Evolutionary conservation across 23 red algal species (phyloP).

Genomic region (Chondrus crispus): DNA sequence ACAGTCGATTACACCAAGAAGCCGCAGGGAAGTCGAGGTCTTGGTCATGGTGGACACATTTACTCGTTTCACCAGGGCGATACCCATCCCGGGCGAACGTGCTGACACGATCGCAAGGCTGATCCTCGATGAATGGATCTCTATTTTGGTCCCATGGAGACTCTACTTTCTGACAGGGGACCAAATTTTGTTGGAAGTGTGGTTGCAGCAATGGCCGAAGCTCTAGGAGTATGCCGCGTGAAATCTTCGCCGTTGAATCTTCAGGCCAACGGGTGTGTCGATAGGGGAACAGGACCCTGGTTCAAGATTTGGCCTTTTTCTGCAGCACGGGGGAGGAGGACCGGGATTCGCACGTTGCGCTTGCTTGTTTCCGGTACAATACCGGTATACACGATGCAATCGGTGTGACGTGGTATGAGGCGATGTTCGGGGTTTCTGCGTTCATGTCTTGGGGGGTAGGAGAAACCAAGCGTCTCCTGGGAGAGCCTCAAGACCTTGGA

Average conservation of each 20-base stretch:
- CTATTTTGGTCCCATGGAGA: not conserved
- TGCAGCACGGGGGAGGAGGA: not conserved
- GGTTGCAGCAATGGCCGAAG: not conserved
- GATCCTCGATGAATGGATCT: not conserved
- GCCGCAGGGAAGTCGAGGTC: not conserved
- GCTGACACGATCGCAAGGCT: not conserved
- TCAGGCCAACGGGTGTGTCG: not conserved
- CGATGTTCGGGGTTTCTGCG: conserved; percentile 1
- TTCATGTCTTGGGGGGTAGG: not conserved
- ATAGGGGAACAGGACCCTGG: not conserved
- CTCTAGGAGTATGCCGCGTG: not conserved
- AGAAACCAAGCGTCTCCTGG: too few species aligned
- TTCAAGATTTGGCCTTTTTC: not conserved
- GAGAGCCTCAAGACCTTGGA: too few species aligned
- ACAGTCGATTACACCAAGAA: not conserved
- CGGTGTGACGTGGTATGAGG: not conserved
- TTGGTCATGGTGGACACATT: not conserved
- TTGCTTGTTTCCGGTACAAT: not conserved
- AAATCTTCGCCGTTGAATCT: not conserved
- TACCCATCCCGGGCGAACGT: not conserved
- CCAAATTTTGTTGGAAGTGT: not conserved
- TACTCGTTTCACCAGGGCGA: not conserved
- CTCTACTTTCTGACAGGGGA: not conserved
- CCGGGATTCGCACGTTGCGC: not conserved
- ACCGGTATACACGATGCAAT: not conserved